Evolutionary conservation across 305 asterid genomes (phyloP), one percentile per base, ranked within the genome.

Genomic region (Fraxinus sp.): DNA sequence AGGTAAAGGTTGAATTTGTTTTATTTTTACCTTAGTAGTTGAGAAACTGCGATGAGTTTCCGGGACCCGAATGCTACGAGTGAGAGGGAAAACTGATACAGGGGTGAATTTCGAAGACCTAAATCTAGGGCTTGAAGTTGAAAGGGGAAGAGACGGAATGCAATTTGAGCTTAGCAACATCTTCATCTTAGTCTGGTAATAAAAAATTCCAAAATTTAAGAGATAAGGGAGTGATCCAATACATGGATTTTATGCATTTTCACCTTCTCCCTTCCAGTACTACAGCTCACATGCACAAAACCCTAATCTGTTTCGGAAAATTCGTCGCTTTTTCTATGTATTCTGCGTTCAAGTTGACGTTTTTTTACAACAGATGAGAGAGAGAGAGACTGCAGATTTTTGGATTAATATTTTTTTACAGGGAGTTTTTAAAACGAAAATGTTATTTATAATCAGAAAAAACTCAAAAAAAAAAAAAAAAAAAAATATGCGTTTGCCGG

Each of bases 141-240:
- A 78, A 76, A 82, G 88, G 72, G 77, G 80, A 44, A 84, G 82
- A 71, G 92, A 86, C 82, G 84, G 90, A 74, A 88, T 55, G 86
- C 90, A 90, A 89, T 84, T 92, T 71, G 92, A 87, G 89, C 89
- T 86, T 79, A 92, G 92, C 98, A 93, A 91, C 90, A 92, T 92
- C 89, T 82, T 87, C 81, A 20, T 46, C 55, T 83, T 36, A 18
- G 79, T 49, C 37, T 66, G 84, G 62, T 72, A 88, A 84, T 16
- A 64, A 46, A 80, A 14, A 81, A 83, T 81, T 91, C 92, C 90
- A 86, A 85, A 83, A 66, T 75, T 85, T 86, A 81, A 64, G 86
- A 86, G 80, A 16, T 71, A 82, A 86, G 26, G 83, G 64, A 75
- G 84, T 26, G 72, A 79, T 79, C 71, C 94, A 79, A 84, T 78